A percentile compares a stretch with the other conserved stretches of the same genome.
Evolutionary conservation across 2,329 filamentous ascomycete genomes (phyloP).

Genomic region (Proliferodiscus dingleyae): DNA sequence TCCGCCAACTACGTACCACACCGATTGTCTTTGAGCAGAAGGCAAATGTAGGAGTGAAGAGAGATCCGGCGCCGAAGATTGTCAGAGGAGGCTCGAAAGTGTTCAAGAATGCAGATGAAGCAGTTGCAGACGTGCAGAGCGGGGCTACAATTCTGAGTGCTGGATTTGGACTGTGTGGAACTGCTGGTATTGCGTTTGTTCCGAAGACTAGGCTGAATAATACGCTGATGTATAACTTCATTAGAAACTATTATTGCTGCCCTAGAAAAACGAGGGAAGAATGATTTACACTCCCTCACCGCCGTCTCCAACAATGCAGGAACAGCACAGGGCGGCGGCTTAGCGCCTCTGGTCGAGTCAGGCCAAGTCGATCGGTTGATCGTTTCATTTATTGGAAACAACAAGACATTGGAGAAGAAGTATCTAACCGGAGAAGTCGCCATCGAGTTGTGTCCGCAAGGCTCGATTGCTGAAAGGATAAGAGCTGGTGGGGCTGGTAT

Average conservation of each 20-base stretch:
- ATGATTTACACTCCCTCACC: conserved; percentile 55
- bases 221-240: conserved; percentile 4
- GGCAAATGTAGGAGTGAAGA: conserved; percentile 20
- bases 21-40: conserved; percentile 15
- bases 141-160: conserved; percentile 69
- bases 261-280: conserved; percentile 54
- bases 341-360: conserved; percentile 62
- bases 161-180: conserved; percentile 78
- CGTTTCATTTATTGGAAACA: conserved; percentile 71
- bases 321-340: conserved; percentile 60
- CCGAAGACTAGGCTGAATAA: background rate
- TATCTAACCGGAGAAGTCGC: conserved; percentile 71
- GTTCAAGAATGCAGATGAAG: conserved; percentile 25
- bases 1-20: conserved; percentile 16
- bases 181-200: conserved; percentile 49
- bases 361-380: conserved; percentile 70
- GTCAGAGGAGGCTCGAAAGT: conserved; percentile 23
- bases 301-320: conserved; percentile 81
- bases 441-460: conserved; percentile 72
- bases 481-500: conserved; percentile 71
- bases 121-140: conserved; percentile 37
- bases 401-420: conserved; percentile 70
- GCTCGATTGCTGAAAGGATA: conserved; percentile 67
- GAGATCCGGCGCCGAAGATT: conserved; percentile 21
- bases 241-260: conserved; percentile 69